Percentiles rank a stretch among this genome's conserved stretches.
Conservation (phyloP, 2,329 filamentous ascomycete species). For the Colletotrichum tamarilloi region DNA sequence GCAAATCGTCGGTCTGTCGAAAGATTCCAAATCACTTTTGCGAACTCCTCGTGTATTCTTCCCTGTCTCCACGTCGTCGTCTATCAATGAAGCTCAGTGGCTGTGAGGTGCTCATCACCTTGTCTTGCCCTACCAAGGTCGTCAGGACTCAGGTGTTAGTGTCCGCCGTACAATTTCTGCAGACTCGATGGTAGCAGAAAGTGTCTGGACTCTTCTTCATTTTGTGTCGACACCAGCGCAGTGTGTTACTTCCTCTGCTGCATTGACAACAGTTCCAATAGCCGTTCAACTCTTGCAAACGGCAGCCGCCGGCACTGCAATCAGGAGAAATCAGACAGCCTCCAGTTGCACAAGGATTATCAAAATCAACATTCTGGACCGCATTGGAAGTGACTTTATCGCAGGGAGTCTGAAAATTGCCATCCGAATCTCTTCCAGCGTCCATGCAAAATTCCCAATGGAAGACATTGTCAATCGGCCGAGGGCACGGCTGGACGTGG, state of each 20-base stretch:
- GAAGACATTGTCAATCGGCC: conserved; percentile 51
- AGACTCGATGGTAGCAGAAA: conserved; percentile 65
- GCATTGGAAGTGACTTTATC: conserved; percentile 43
- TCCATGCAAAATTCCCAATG: conserved; percentile 57
- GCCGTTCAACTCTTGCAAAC: conserved; percentile 59
- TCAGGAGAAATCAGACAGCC: conserved; percentile 57
- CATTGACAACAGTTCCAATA: conserved; percentile 64
- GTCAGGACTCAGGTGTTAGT: not conserved
- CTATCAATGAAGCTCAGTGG: not conserved
- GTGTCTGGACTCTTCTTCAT: conserved; percentile 59
- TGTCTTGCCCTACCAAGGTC: not conserved
- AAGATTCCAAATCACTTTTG: conserved; percentile 2
- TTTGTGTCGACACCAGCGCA: conserved; percentile 57
- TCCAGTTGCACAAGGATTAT: conserved; percentile 57
- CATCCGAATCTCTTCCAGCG: conserved; percentile 45
- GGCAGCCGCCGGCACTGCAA: conserved; percentile 60
- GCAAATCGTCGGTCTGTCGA: not conserved
- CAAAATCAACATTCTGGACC: conserved; percentile 47
- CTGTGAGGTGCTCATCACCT: not conserved
- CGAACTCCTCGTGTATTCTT: conserved; percentile 5
- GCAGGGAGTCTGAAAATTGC: conserved; percentile 39
- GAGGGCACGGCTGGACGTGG: conserved; percentile 56
- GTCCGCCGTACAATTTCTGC: conserved; percentile 54
- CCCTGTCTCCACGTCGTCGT: not conserved
- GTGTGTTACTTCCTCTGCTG: conserved; percentile 56